Evolutionary conservation across 345 rosid species (phyloP), one percentile per base, ranked within the genome.

Genomic region (Corchorus olitorius): DNA sequence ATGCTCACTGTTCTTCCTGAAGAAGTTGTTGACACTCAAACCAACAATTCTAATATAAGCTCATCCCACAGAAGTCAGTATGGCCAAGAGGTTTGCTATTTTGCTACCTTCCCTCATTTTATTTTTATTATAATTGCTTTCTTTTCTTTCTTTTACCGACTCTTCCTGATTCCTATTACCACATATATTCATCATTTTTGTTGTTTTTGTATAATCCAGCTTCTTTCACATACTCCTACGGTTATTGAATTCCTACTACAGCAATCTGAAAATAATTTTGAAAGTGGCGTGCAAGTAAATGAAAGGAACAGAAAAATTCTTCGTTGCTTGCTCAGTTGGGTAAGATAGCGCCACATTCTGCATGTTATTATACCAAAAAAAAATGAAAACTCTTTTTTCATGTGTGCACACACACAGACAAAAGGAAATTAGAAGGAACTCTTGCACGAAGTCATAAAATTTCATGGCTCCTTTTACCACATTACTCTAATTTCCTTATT

Each of bases 301-400:
- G 95, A 93, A 61, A 90, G 83, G 80, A 87, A 81, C 80, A 88
- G 90, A 77, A 94, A 93, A 80, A 84, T 94, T 81, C 86, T 93
- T 65, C 97, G 97, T 20, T 95, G 99, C 85, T 87, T 95, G 74
- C 80, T 95, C 72, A 95, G 99, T 82, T 95, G 99, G 99, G 99
- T 95, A 93, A 85, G 93, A 76, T 65, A 55, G 66, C 35, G 15
- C 10, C 2, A 8, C 17, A 62, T 62, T 73, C 14, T 33, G 27
- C 14, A 48, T 15, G 34, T 58, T 73, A 33, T 8, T 46, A 1
- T 58, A 27, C 16, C 27, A 48, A 41, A 65, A 17, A 61, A 22
- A 17, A 17, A 33, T 17, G n/a, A n/a, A n/a, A n/a, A 41, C 50
- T 17, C 49, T 15, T 65, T 65, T 39, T 65, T 39, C 1, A 43